Evolutionary conservation across 495 filamentous ascomycete genomes (phyloP).

Genomic region (Zalerion maritima): DNA sequence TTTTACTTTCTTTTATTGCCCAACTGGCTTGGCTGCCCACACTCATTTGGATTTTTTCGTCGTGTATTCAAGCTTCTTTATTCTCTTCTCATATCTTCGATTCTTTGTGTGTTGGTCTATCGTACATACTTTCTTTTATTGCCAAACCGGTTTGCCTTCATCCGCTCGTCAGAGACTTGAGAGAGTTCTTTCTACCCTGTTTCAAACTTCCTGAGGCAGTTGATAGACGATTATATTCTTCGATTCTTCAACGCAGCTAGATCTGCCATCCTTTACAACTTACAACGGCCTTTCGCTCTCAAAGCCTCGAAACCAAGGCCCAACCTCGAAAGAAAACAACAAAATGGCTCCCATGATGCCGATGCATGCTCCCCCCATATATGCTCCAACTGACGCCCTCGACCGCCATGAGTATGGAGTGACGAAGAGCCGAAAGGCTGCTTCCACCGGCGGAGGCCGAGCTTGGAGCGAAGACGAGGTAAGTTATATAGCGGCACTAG

Average conservation of each 20-base stretch:
- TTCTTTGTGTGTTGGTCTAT: no score
- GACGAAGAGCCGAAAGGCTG: conserved; percentile 45
- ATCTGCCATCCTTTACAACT: conserved; percentile 9
- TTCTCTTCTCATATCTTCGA: conserved; percentile 15
- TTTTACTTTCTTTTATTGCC: conserved; percentile 38
- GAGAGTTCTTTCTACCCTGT: conserved; percentile 8
- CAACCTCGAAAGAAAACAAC: conserved; percentile 2
- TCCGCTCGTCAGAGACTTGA: conserved; percentile 9
- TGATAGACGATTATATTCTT: conserved; percentile 8
- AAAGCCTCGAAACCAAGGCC: no score
- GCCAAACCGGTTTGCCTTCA: conserved; percentile 6
- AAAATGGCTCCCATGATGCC: conserved; percentile 34
- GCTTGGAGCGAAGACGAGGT: conserved; percentile 73
- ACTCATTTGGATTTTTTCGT: conserved; percentile 35
- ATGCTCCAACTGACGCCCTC: conserved; percentile 29
- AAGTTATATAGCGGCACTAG: conserved; percentile 12
- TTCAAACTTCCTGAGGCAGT: conserved; percentile 9
- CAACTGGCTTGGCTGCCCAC: conserved; percentile 46
- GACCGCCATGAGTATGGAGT: conserved; percentile 39
- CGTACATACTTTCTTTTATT: conserved; percentile 13
- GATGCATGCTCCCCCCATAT: conserved; percentile 28
- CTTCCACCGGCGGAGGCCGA: conserved; percentile 55
- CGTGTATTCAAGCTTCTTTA: conserved; percentile 30
- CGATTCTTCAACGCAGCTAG: conserved; percentile 17
- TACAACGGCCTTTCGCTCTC: conserved; percentile 1